A percentile compares a stretch with the other conserved stretches of the same genome.
phyloP scores from a whole-genome alignment of 139 green algal genomes.

The Medakamo hakoo region DNA sequence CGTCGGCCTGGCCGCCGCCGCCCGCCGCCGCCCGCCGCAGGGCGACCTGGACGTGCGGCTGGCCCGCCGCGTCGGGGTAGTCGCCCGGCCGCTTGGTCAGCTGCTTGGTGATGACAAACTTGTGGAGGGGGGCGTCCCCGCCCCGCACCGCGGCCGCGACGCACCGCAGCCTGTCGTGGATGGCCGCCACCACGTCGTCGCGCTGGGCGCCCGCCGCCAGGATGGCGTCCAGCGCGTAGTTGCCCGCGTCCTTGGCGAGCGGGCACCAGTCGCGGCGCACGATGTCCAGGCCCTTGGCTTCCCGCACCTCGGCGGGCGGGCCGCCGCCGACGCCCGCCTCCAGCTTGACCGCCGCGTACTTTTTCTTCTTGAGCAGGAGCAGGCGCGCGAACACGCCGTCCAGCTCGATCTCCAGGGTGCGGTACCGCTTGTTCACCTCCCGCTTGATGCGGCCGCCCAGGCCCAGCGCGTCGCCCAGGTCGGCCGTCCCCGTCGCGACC shows the following conservation, averaged over 20 bases:
- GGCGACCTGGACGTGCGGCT: slow-evolving; percentile 94
- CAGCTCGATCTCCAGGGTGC: slow-evolving; percentile 91
- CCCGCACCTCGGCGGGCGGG: slow-evolving; percentile 22
- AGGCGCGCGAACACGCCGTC: slow-evolving; percentile 88
- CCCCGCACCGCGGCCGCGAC: slow-evolving; percentile 19
- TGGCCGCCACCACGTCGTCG: slow-evolving; percentile 75
- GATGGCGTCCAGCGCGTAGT: slow-evolving; percentile 63
- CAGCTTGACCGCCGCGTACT: slow-evolving; percentile 91
- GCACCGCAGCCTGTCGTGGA: slow-evolving; percentile 62
- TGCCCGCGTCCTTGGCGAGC: slow-evolving; percentile 80
- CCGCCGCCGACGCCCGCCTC: slow-evolving; percentile 13
- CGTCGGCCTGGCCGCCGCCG: slow-evolving; percentile 71
- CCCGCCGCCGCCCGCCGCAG: slow-evolving; percentile 44
- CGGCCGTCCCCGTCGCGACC: slow-evolving; percentile 62
- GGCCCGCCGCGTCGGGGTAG: slow-evolving; percentile 83
- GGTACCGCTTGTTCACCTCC: slow-evolving; percentile 60
- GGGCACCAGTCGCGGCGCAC: slow-evolving; percentile 94
- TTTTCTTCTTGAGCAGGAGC: slow-evolving; percentile 99
- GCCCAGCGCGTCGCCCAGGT: slow-evolving; percentile 39
- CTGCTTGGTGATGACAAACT: slow-evolving; percentile 95
- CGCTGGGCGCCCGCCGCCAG: slow-evolving; percentile 50
- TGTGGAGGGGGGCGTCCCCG: slow-evolving; percentile 50
- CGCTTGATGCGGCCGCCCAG: slow-evolving; percentile 56
- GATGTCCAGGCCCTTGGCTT: slow-evolving; percentile 96
- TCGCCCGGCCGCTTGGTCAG: slow-evolving; percentile 87